These are phyloP conservation scores for Saccharum officinarum DNA, from an alignment of 176 grass and related monocot genomes.

Conservation along the genomic window DNA sequence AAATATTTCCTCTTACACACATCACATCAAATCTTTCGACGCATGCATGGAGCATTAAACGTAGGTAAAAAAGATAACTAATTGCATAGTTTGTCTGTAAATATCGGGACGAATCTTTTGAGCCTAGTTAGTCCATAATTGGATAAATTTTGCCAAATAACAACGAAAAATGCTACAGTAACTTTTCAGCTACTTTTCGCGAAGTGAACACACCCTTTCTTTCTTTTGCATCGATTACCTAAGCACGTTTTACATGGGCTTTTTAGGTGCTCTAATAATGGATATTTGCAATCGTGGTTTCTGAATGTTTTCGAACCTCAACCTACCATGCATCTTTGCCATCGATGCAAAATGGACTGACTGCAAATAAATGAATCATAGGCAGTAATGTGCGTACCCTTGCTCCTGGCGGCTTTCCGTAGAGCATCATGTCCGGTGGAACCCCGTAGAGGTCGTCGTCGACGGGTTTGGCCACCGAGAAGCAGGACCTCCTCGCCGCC, in stretches of 20 bases:
- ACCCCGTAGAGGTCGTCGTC: conserved; percentile 42
- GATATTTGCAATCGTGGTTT: not conserved
- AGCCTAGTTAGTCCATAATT: too few relatives aligned
- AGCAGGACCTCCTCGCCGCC: not conserved
- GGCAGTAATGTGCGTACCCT: conserved; percentile 3
- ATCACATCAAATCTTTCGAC: not conserved
- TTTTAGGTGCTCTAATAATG: not conserved
- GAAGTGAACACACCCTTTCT: too few relatives aligned
- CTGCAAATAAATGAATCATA: not conserved
- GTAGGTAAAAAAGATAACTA: too few relatives aligned
- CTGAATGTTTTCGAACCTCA: not conserved
- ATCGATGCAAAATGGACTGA: not conserved
- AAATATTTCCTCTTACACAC: too few relatives aligned
- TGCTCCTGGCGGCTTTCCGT: not conserved
- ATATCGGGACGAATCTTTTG: too few relatives aligned
- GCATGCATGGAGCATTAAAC: too few relatives aligned
- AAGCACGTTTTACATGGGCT: too few relatives aligned
- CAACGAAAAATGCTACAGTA: too few relatives aligned
- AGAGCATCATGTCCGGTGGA: conserved; percentile 43
- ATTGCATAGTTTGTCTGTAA: too few relatives aligned
- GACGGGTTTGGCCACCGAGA: not conserved
- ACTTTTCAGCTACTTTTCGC: too few relatives aligned
- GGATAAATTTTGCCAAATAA: too few relatives aligned
- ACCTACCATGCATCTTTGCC: not conserved
- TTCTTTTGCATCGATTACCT: not conserved